These are phyloP conservation scores for Cryptosporidium felis DNA, from an alignment of 169 alveolate genomes.

Conservation along the genomic window DNA sequence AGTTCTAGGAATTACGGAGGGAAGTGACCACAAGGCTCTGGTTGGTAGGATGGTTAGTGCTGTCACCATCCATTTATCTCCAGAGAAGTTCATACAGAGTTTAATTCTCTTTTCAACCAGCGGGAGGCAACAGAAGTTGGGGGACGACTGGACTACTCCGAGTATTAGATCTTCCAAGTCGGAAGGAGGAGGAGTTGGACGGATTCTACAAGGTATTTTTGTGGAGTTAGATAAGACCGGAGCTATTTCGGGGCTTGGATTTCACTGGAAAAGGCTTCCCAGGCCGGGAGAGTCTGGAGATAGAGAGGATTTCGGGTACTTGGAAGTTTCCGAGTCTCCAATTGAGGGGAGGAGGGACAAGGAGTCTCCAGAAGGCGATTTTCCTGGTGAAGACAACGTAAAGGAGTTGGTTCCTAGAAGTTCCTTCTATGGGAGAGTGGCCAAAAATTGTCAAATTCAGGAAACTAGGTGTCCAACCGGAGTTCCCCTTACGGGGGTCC, in stretches of 20 bases:
- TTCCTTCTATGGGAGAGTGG: constrained; percentile 61
- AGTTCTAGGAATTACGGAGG: constrained; percentile 57
- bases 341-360: background rate
- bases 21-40: constrained; percentile 42
- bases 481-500: constrained; percentile 55
- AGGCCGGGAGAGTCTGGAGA: constrained; percentile 59
- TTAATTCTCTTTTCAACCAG: constrained; percentile 18
- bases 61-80: constrained; percentile 49
- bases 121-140: constrained; percentile 47
- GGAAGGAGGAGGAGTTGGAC: constrained; percentile 43
- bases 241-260: constrained; percentile 65
- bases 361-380: background rate
- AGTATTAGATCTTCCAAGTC: constrained; percentile 49
- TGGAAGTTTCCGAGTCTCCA: constrained; percentile 27
- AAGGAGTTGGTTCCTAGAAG: constrained; percentile 58
- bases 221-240: constrained; percentile 61
- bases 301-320: constrained; percentile 39
- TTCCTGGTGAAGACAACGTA: background rate
- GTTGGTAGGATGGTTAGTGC: constrained; percentile 62
- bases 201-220: constrained; percentile 45
- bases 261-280: constrained; percentile 46
- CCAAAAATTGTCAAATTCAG: constrained; percentile 41
- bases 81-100: constrained; percentile 69
- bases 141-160: constrained; percentile 56
- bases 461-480: constrained; percentile 66